Evolutionary conservation across 805 yeast species (phyloP), one percentile per base, ranked within the genome.

Genomic region (Candida verbasci): DNA sequence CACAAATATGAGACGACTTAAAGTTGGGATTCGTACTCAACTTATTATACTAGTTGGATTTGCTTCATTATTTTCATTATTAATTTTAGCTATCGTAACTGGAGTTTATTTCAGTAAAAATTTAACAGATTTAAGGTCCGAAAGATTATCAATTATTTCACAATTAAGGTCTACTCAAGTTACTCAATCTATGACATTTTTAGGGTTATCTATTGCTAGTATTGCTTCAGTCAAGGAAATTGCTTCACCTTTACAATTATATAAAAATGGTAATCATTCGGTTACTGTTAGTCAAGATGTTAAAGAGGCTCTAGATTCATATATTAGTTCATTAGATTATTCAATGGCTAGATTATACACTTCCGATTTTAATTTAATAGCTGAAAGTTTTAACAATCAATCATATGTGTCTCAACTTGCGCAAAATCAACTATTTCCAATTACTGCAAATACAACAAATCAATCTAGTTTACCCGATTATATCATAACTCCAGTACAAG

Each of bases 151-250:
- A 47, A 85, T 86, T 30, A 84, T 87, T 14, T 83, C 95, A 1
- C 84, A 84, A 55, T 65, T 88, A 39, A 86, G 86, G 55, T 77
- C 91, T 0, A 74, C 88, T 0, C 96, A 88, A 56, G 65, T 87
- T 17, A 72, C 71, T 36, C 96, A 86, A 58, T 72, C 76, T 26
- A 62, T 84, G 41, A 72, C 74, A 40, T 72, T 68, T 41, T 62
- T 76, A 18, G 81, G 77, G 52, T 83, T 80, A 50, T 94, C 86
- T 55, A 72, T 80, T 2, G 72, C 72, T 39, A 79, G 83, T 67
- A 61, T 87, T 9, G 62, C 86, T 1, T 66, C 78, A 3, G 71
- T 80, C 46, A 83, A 78, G 39, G 57, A 79, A 1, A 53, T 87
- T 6, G 80, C 78, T 43, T 48, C 57, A 9, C 78, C 91, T 0